Base-by-base conservation (phyloP, 352 stramenopile species). In the Pythium guiyangense region DNA sequence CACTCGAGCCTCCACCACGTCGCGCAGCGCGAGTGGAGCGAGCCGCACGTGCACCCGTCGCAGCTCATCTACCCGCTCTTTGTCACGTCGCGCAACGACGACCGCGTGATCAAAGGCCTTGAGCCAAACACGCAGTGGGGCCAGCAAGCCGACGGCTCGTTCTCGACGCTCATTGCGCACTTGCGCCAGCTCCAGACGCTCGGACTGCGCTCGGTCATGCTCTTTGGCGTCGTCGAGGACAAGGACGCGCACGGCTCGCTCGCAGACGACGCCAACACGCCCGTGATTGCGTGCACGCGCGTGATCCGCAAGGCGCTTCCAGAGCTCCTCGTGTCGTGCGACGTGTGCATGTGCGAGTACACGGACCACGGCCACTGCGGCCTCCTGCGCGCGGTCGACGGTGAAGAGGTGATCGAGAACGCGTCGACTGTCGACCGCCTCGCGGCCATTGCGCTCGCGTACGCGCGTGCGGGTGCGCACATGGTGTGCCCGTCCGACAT, bases 401-500 rank as follows among this genome's bases (percentile, higher is more conserved):
- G 94, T 43, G 90, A 99, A 73, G 81, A 96, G 31, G 82, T 97
- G 59, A 98, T 99, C 74, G 79, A 98, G 59, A 99, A 99, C 71
- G 84, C 96, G 62, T 77, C 90, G 45, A 99, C 96, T 6, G 83
- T 99, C 42, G 90, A 98, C 62, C 92, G 98, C 29, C 93, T 99
- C 39, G 92, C 86, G 54, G 96, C 90, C 66, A 97, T 99, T 70
- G 88, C 92, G 49, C 74, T 99, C 34, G 92, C 86, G 52, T 97
- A 98, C 64, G 97, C 97, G 17, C 77, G 84, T n/a, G 96, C 97
- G 15, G 97, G 97, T 43, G 80, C 96, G 47, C 97, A 99, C 79
- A 96, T 99, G 74, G 95, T 99, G 52, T 98, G 96, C 47, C 97
- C 97, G 31, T 95, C 77, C 43, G 90, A 98, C 74, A 97, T 97